Conservation (phyloP, 208 protist genomes). For the Crithidia mellificae region DNA sequence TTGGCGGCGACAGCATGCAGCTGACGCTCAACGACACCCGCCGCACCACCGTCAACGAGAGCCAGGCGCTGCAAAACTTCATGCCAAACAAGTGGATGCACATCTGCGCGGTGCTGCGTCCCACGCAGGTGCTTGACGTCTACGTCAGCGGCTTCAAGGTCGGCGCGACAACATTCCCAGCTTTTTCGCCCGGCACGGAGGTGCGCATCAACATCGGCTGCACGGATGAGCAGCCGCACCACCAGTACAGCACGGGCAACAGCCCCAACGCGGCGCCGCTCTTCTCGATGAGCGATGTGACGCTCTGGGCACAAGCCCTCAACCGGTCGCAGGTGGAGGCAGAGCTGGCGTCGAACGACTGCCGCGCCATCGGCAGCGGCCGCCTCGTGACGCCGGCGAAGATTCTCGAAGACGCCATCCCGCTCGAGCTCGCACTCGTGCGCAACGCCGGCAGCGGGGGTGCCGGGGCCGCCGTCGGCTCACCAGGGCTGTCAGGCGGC, state of each 20-base stretch:
- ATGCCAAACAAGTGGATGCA: conserved; percentile 57
- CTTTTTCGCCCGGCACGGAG: conserved; percentile 49
- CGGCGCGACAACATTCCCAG: conserved; percentile 49
- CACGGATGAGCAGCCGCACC: conserved; percentile 20
- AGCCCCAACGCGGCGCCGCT: conserved; percentile 37
- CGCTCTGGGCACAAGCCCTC: conserved; percentile 75
- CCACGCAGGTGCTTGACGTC: conserved; percentile 49
- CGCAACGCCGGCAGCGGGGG: neutral
- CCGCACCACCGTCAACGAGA: conserved; percentile 69
- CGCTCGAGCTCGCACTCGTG: conserved; percentile 38
- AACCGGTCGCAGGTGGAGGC: conserved; percentile 69
- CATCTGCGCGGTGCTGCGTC: conserved; percentile 59
- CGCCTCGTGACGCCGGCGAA: conserved; percentile 25
- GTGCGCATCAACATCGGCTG: conserved; percentile 64
- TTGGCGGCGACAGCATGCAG: conserved; percentile 68
- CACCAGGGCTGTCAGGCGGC: conserved; percentile 8
- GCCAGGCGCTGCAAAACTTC: conserved; percentile 65
- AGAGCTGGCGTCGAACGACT: conserved; percentile 40
- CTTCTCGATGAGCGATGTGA: conserved; percentile 72
- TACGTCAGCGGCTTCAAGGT: conserved; percentile 76
- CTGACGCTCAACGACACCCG: conserved; percentile 46
- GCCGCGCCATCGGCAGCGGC: conserved; percentile 4
- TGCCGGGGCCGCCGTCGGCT: neutral
- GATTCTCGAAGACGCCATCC: conserved; percentile 56
- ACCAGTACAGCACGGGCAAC: conserved; percentile 31